These are phyloP conservation scores for Agroathelia rolfsii DNA, from an alignment of 1,284 basidiomycete genomes.

Conservation along the genomic window DNA sequence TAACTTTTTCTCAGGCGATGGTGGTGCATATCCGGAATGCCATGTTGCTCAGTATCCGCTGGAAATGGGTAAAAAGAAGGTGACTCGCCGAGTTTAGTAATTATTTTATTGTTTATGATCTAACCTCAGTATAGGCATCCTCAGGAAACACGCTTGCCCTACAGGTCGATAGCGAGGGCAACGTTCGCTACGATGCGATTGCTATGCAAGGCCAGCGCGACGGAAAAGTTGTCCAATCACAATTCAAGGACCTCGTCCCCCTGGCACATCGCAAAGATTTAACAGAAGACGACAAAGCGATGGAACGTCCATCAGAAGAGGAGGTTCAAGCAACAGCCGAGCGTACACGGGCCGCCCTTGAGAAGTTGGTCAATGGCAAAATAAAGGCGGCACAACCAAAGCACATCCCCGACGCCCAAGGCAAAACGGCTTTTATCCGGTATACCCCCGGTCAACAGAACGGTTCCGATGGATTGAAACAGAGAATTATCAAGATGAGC, in stretches of 20 bases:
- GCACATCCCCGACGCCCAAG: slow-evolving; percentile 70
- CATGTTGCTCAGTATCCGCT: slow-evolving; percentile 96
- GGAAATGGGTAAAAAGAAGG: slow-evolving; percentile 93
- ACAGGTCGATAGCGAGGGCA: slow-evolving; percentile 94
- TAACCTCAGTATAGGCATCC: slow-evolving; percentile 49
- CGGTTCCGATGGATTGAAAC: slow-evolving; percentile 63
- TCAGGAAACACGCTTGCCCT: slow-evolving; percentile 91
- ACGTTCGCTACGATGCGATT: slow-evolving; percentile 94
- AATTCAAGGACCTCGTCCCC: slow-evolving; percentile 96
- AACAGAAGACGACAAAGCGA: slow-evolving; percentile 57
- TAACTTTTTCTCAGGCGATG: slow-evolving; percentile 50
- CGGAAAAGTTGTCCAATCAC: slow-evolving; percentile 84
- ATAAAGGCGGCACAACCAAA: slow-evolving; percentile 97
- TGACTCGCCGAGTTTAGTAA: slow-evolving; percentile 21
- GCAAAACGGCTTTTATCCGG: slow-evolving; percentile 82
- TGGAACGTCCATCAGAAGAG: slow-evolving; percentile 91
- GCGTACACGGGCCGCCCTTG: slow-evolving; percentile 82
- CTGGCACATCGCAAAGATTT: slow-evolving; percentile 85
- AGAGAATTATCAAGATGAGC: slow-evolving; percentile 98
- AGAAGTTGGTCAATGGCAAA: slow-evolving; percentile 89
- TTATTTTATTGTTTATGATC: slow-evolving; percentile 4
- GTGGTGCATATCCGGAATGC: slow-evolving; percentile 95
- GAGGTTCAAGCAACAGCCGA: slow-evolving; percentile 85
- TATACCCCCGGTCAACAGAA: slow-evolving; percentile 92
- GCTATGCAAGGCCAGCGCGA: slow-evolving; percentile 88